Base-by-base conservation (phyloP, 345 rosid genomes). In the Hypericum androsaemum region DNA sequence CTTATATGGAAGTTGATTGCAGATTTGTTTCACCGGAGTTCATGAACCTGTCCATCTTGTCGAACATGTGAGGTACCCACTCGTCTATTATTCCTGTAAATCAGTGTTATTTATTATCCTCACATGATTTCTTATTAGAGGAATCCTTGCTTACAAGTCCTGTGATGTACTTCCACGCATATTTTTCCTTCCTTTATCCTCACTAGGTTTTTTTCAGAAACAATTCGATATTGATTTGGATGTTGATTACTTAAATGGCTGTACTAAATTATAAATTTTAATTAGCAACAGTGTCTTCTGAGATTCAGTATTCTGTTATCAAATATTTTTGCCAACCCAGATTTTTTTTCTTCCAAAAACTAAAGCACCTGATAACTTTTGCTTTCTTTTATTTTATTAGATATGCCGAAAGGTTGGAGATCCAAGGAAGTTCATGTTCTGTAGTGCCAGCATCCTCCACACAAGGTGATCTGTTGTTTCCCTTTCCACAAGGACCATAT, bases 361-460 rank as follows among this genome's bases (percentile, higher is more conserved):
- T 14, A 44, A 44, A 17, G 12, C 16, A n/a, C 16, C 16, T 44
- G 13, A 50, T 48, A 43, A 32, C 52, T 63, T 54, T 41, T 37
- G 35, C 10, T 7, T 14, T 43, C 52, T 10, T 52, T 14, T 48
- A 57, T 53, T 66, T 62, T 22, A 53, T 38, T 64, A 92, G 98
- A 80, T 77, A 37, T 94, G 99, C 62, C 89, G 84, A 65, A 80
- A 82, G 63, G 72, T 75, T 12, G 99, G 97, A 62, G 97, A 88
- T 71, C 97, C 99, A 52, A 92, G 83, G 67, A 92, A 82, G 67
- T 81, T 92, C 47, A 79, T 85, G 90, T 85, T 92, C 72, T 92
- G 99, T 88, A 92, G 67, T 92, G 99, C 66, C 99, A 88, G 69
- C 99, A 88, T 63, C 99, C 97, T 52, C 92, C 95, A 0, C 99